These are phyloP conservation scores for Arachnomyces sp. DNA, from an alignment of 2,329 filamentous ascomycete species.

Conservation along the genomic window DNA sequence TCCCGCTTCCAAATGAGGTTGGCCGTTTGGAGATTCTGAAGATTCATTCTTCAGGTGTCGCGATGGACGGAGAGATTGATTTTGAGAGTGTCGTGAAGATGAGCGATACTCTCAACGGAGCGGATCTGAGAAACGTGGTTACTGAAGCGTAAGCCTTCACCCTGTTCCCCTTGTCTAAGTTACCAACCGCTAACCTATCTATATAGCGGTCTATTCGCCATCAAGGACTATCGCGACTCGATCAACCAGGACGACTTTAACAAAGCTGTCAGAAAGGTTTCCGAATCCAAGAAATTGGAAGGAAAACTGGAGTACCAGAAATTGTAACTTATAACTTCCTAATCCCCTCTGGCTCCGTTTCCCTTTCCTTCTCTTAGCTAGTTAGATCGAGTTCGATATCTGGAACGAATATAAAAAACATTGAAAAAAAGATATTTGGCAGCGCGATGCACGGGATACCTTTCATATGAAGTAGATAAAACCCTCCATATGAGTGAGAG, in stretches of 20 bases:
- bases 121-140: conserved; percentile 93
- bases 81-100: conserved; percentile 99
- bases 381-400: conserved; percentile 1
- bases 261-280: conserved; percentile 95
- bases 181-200: conserved; percentile 14
- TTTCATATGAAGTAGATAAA: too few species aligned
- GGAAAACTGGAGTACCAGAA: conserved; percentile 98
- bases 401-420: background rate
- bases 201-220: conserved; percentile 80
- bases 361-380: background rate
- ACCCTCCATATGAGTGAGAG: too few species aligned
- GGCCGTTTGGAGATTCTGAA: conserved; percentile 95
- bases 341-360: background rate
- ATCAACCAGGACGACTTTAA: conserved; percentile 99
- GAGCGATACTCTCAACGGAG: conserved; percentile 96
- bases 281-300: conserved; percentile 95
- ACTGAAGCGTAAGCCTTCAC: conserved; percentile 91
- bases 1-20: conserved; percentile 93
- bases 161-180: background rate
- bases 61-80: conserved; percentile 90
- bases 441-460: too few species aligned
- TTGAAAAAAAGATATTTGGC: conserved; percentile 13
- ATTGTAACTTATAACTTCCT: conserved; percentile 48
- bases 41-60: conserved; percentile 83
- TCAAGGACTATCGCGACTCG: conserved; percentile 94